A percentile compares a stretch with the other conserved stretches of the same genome.
phyloP scores from a whole-genome alignment of 2,329 filamentous ascomycete genomes.

The Aspergillus piperis region DNA sequence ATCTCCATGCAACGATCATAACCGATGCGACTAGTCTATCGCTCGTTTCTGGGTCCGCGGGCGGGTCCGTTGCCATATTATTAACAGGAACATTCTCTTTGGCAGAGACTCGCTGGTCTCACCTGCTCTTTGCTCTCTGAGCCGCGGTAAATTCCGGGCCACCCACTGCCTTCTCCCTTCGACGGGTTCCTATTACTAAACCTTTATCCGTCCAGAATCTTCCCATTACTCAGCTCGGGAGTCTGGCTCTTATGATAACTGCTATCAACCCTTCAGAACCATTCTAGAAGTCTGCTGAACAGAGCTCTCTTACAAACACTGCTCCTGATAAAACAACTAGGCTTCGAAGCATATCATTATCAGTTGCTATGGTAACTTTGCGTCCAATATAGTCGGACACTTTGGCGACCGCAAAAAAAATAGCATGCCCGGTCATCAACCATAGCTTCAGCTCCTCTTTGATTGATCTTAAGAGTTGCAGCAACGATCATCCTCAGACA shows the following conservation, averaged over 20 bases:
- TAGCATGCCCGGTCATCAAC: not conserved
- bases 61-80: constrained; percentile 21
- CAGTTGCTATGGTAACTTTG: too few species aligned
- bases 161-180: not conserved
- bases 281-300: not conserved
- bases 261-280: not conserved
- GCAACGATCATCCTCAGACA: not conserved
- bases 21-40: not conserved
- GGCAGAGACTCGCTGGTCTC: constrained; percentile 17
- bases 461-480: not conserved
- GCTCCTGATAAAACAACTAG: not conserved
- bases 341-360: not conserved
- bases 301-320: too few species aligned
- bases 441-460: not conserved
- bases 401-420: not conserved
- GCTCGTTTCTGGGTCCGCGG: not conserved
- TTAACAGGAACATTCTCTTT: constrained; percentile 28
- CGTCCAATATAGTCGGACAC: too few species aligned
- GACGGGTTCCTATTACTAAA: not conserved
- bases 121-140: not conserved
- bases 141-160: constrained; percentile 12
- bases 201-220: constrained; percentile 9
- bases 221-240: not conserved
- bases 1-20: constrained; percentile 5
- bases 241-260: not conserved